Conservation (phyloP, 331 rosid species). For the Cydonia oblonga region DNA sequence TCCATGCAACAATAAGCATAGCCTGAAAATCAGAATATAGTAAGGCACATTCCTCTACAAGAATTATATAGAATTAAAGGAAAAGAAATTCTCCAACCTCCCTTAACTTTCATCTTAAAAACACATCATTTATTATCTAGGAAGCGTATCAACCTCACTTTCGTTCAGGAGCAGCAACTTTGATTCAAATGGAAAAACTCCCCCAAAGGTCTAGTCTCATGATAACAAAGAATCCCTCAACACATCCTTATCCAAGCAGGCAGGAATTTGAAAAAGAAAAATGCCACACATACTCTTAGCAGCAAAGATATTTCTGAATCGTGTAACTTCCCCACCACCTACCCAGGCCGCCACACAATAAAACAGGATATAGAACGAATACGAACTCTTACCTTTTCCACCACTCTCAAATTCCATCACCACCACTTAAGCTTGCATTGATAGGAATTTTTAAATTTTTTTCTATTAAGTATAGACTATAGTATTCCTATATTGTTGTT, state of each 20-base stretch:
- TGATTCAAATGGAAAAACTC: not conserved
- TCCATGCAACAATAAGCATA: constrained; percentile 91
- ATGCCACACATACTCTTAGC: too few relatives aligned
- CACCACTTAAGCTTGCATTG: not conserved
- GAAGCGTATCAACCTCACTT: not conserved
- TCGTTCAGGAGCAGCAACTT: not conserved
- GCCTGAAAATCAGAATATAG: constrained; percentile 51
- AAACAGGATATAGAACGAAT: not conserved
- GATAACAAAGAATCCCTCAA: too few relatives aligned
- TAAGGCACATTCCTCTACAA: constrained; percentile 15
- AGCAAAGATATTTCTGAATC: too few relatives aligned
- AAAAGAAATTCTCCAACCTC: not conserved
- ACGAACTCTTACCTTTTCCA: not conserved
- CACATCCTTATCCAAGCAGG: too few relatives aligned
- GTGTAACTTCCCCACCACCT: too few relatives aligned
- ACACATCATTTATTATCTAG: not conserved
- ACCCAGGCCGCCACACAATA: not conserved
- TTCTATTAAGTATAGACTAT: not conserved
- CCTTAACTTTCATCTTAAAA: not conserved
- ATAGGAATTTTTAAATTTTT: not conserved
- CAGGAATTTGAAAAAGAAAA: too few relatives aligned
- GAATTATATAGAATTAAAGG: not conserved
- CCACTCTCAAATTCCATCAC: not conserved
- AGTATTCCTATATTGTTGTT: not conserved
- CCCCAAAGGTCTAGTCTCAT: too few relatives aligned